Percentiles rank a stretch among this genome's conserved stretches.
Conservation (phyloP, 192 early-diverging fungal species). For the Piromyces sp. region DNA sequence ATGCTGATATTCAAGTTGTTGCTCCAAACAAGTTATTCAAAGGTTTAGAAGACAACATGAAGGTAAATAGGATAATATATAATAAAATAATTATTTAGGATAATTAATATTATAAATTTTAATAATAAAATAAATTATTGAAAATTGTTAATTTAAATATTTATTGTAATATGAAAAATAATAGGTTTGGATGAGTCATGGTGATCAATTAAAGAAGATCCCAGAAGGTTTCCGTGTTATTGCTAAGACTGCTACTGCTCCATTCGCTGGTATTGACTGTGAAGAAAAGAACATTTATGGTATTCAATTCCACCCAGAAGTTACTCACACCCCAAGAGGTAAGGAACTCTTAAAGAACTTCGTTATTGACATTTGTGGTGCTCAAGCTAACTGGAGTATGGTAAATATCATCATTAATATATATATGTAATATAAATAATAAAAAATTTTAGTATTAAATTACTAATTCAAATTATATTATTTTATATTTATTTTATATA, state of each 20-base stretch:
- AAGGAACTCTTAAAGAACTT: slow-evolving; percentile 77
- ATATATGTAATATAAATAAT: too few relatives aligned
- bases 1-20: slow-evolving; percentile 55
- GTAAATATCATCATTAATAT: slow-evolving; percentile 11
- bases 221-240: slow-evolving; percentile 70
- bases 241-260: slow-evolving; percentile 72
- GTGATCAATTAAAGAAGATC: slow-evolving; percentile 73
- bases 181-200: slow-evolving; percentile 92
- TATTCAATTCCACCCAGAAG: slow-evolving; percentile 98
- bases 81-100: too few relatives aligned
- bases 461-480: too few relatives aligned
- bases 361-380: slow-evolving; percentile 73
- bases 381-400: slow-evolving; percentile 87
- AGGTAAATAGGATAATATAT: slow-evolving; percentile 3
- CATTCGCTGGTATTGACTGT: slow-evolving; percentile 76
- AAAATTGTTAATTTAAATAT: too few relatives aligned
- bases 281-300: slow-evolving; percentile 68
- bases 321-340: slow-evolving; percentile 87
- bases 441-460: too few relatives aligned
- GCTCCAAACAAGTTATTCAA: slow-evolving; percentile 52
- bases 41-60: slow-evolving; percentile 37
- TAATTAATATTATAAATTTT: too few relatives aligned
- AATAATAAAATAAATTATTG: too few relatives aligned
- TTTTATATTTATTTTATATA: too few relatives aligned
- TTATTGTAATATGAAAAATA: too few relatives aligned